Base-by-base conservation (phyloP, 306 rosid genomes). In the Corylus avellana region DNA sequence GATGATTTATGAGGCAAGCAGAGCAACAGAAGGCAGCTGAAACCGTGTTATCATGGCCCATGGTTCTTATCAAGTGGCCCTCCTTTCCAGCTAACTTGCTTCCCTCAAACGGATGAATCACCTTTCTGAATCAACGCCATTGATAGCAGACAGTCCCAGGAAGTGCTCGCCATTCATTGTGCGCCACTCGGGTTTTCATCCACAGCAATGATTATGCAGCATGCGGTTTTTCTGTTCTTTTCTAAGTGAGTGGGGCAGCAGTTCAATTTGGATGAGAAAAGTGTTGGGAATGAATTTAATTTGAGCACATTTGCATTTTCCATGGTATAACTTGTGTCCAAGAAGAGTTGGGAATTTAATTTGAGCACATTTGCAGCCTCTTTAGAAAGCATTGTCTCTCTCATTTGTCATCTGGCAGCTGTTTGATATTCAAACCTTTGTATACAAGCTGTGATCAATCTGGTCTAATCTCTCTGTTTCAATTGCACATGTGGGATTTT, bases 41-140 rank as follows among this genome's bases (percentile, higher is more conserved):
- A 50, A 70, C 47, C 44, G 42, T 35, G 56, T 51, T n/a, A 62
- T 20, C 46, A 72, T 17, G 49, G 49, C 22, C 48, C 53, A 49
- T 49, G 53, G 53, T 0, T 39, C 13, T 2, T 29, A 47, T 14
- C 4, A 17, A 44, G 53, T 25, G 62, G 18, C 35, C 58, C 18
- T 80, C 58, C 18, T 80, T 77, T 81, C 79, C 83, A 78, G 89
- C 91, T 78, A 81, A 67, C 79, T 82, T 80, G 64, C 79, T 77
- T 82, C 69, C 63, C 57, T 80, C 63, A 76, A 81, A 77, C 82
- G 79, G 67, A 44, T 69, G 70, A 81, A 54, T 75, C 16, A 3
- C 55, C 27, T 68, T 75, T 44, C 42, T 3, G 29, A 27, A 16
- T n/a, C 49, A 57, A 61, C 22, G 17, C 46, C 47, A 13, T 53